Conservation (phyloP, 805 yeast genomes). For the Kregervanrija delftensis region DNA sequence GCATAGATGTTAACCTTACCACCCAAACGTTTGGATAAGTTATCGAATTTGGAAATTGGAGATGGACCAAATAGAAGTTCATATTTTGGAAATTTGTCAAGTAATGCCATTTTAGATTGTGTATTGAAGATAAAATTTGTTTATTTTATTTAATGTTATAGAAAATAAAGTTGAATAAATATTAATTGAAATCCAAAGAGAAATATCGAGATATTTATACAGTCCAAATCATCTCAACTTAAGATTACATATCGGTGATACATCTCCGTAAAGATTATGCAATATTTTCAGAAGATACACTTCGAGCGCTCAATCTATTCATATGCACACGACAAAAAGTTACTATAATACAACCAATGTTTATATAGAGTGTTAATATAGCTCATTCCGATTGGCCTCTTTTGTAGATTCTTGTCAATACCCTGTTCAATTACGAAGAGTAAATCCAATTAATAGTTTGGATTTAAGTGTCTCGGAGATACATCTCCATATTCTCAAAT, state of each 20-base stretch:
- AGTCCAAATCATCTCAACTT: not conserved
- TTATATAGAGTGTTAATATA: no score
- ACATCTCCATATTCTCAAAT: no score
- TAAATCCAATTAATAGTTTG: no score
- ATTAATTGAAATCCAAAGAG: not conserved
- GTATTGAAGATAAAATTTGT: not conserved
- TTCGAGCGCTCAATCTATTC: no score
- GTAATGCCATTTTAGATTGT: constrained; percentile 10
- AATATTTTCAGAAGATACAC: no score
- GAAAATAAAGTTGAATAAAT: not conserved
- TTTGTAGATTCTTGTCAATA: no score
- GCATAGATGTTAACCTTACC: constrained; percentile 28
- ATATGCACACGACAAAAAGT: no score
- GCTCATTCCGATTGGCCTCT: no score
- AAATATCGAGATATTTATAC: constrained; percentile 1
- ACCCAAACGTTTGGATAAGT: constrained; percentile 24
- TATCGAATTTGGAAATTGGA: constrained; percentile 27
- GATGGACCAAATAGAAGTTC: constrained; percentile 29
- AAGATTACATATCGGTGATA: constrained; percentile 4
- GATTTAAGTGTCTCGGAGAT: no score
- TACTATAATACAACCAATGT: no score
- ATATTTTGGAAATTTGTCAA: constrained; percentile 21
- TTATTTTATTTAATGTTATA: not conserved
- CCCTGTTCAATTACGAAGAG: no score
- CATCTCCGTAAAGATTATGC: constrained; percentile 1